phyloP scores from a whole-genome alignment of 2,329 filamentous ascomycete species.

The Cladosporium sp. region DNA sequence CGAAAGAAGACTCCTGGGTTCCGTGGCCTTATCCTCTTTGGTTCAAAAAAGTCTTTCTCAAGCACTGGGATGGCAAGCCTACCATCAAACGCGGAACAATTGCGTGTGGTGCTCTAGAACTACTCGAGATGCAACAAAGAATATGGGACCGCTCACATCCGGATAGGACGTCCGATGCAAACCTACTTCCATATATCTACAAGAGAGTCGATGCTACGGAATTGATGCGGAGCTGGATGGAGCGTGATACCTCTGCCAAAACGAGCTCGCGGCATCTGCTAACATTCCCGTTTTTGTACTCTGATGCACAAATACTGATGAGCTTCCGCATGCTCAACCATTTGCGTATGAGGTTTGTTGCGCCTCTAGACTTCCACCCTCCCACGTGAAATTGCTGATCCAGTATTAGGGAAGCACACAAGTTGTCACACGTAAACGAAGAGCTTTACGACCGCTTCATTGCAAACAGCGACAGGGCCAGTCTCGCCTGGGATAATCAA shows the following conservation, averaged over 20 bases:
- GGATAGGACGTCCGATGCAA: not conserved
- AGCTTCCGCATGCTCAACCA: slow-evolving; percentile 90
- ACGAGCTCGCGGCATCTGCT: slow-evolving; percentile 69
- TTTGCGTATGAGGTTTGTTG: slow-evolving; percentile 62
- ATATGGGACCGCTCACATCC: slow-evolving; percentile 5
- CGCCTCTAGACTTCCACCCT: not conserved
- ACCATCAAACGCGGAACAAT: slow-evolving; percentile 65
- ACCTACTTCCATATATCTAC: slow-evolving; percentile 58
- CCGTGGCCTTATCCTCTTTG: slow-evolving; percentile 53
- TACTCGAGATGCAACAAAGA: slow-evolving; percentile 60
- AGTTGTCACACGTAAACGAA: slow-evolving; percentile 6
- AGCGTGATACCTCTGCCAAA: slow-evolving; percentile 48
- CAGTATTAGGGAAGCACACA: slow-evolving; percentile 9
- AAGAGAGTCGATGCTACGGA: slow-evolving; percentile 71
- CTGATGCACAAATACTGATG: slow-evolving; percentile 64
- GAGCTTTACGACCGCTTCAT: slow-evolving; percentile 12
- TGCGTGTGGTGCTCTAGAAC: slow-evolving; percentile 71
- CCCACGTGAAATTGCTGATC: not conserved
- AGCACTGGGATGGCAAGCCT: slow-evolving; percentile 75
- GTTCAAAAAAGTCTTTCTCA: slow-evolving; percentile 69
- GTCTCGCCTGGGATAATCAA: slow-evolving; percentile 20
- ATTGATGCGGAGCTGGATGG: slow-evolving; percentile 69
- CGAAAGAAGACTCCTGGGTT: slow-evolving; percentile 5
- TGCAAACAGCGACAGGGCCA: not conserved
- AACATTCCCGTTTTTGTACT: slow-evolving; percentile 77